These are phyloP conservation scores for Tulasnella calospora DNA, from an alignment of 768 basidiomycete species.

Conservation along the genomic window DNA sequence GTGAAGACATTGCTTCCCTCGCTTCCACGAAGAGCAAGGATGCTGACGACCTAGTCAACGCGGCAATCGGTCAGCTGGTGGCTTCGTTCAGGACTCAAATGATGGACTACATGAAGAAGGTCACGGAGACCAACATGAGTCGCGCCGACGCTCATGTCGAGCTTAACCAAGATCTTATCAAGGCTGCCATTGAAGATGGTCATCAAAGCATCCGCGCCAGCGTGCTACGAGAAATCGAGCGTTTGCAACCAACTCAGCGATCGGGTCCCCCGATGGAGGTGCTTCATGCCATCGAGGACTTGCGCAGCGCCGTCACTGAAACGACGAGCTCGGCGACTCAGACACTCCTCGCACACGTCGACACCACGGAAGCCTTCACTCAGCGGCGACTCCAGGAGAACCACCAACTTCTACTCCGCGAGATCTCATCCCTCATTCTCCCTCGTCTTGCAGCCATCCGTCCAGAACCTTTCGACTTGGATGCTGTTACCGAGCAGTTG, in stretches of 20 bases:
- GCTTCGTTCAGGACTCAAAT: slow-evolving; percentile 28
- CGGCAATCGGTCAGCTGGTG: slow-evolving; percentile 23
- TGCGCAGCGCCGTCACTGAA: slow-evolving; percentile 52
- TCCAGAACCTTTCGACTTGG: slow-evolving; percentile 70
- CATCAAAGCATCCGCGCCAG: slow-evolving; percentile 55
- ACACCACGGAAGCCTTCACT: slow-evolving; percentile 45
- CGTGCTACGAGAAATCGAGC: slow-evolving; percentile 54
- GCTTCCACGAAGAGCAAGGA: slow-evolving; percentile 8
- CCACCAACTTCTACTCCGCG: slow-evolving; percentile 57
- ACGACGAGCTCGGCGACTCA: slow-evolving; percentile 59
- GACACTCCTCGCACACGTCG: slow-evolving; percentile 53
- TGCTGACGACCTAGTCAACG: slow-evolving; percentile 5
- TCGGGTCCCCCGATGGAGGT: slow-evolving; percentile 27
- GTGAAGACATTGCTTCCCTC: slow-evolving; percentile 26
- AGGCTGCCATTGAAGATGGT: slow-evolving; percentile 61
- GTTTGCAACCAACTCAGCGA: slow-evolving; percentile 32
- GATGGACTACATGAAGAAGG: slow-evolving; percentile 17
- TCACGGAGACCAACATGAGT: slow-evolving; percentile 16
- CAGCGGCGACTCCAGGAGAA: slow-evolving; percentile 44
- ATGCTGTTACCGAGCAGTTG: slow-evolving; percentile 65
- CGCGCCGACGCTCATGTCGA: slow-evolving; percentile 64
- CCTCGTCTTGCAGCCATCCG: slow-evolving; percentile 60
- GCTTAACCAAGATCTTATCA: slow-evolving; percentile 71
- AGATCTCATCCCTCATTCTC: slow-evolving; percentile 51
- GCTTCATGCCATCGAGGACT: slow-evolving; percentile 49